Evolutionary conservation across 2,329 filamentous ascomycete genomes (phyloP), one percentile per base, ranked within the genome.

Genomic region (Epichloe brachyelytri): DNA sequence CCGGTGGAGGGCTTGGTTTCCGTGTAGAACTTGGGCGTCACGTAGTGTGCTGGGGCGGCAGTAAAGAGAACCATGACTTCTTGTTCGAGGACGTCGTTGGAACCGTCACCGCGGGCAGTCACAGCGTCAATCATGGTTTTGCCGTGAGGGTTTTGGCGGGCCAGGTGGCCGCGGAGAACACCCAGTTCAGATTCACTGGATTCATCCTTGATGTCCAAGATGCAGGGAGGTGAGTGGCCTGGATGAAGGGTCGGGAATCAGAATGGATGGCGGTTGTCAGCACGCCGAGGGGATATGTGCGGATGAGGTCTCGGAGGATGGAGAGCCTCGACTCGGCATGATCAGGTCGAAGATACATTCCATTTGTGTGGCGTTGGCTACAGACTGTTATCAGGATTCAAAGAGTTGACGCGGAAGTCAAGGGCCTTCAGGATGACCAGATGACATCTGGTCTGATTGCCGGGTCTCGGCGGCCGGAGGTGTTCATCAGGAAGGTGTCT

Each of bases 11-110:
- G 82, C 60, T 85, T 86, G 1, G 82, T 85, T 56, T 80, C 72
- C 11, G 67, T 71, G 66, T 85, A 86, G 64, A 85, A 85, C 53
- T 83, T 81, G 1, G 82, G 80, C 0, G 82, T 84, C 5, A 86
- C 75, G 57, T 86, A 86, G 64, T 82, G 78, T 38, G 85, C 75
- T 1, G 70, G 62, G 0, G 74, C 68, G 0, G 70, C 71, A 44
- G 72, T 84, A 70, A 86, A 86, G 15, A 85, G 67, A 3, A 86
- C 68, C 33, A 82, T 62, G 1, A 85, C 79, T 51, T 85, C 80
- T 36, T 79, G 62, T 49, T 71, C 63, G 19, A 74, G 63, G 33
- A 48, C 33, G 30, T 46, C 46, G 43, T 34, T n/a, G 30, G 64
- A 51, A 39, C 61, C 59, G 55, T 22, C 41, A 8, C 26, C 43